phyloP scores from a whole-genome alignment of 2,329 filamentous ascomycete genomes.

The Ophiostoma novo-ulmi region DNA sequence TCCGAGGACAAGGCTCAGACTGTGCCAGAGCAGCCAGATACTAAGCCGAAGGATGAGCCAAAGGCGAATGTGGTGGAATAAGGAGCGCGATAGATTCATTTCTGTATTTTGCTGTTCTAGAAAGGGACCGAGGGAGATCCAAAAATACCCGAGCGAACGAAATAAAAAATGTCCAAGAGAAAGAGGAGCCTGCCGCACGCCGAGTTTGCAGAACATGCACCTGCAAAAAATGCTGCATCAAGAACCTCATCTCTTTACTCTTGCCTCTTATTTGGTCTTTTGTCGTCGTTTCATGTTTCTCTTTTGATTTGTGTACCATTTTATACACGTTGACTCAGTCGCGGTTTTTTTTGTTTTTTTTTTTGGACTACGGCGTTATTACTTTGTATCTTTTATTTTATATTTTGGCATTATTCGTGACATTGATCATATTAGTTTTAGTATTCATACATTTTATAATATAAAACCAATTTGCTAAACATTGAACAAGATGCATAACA shows the following conservation, averaged over 20 bases:
- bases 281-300: neutral
- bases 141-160: slow-evolving; percentile 19
- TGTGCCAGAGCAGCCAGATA: neutral
- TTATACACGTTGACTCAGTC: neutral
- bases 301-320: slow-evolving; percentile 7
- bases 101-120: slow-evolving; percentile 17
- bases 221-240: neutral
- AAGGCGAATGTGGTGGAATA: neutral
- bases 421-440: neutral
- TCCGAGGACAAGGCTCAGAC: neutral
- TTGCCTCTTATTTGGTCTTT: slow-evolving; percentile 13
- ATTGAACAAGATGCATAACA: neutral
- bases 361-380: neutral
- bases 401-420: neutral
- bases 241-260: neutral
- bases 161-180: slow-evolving; percentile 10
- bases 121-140: slow-evolving; percentile 15
- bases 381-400: slow-evolving; percentile 2
- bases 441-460: neutral
- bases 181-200: neutral
- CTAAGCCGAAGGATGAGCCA: neutral
- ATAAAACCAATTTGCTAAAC: neutral
- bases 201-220: neutral
- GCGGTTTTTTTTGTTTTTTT: neutral
- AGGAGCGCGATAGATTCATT: slow-evolving; percentile 7